Percentiles rank a stretch among this genome's conserved stretches.
These are phyloP conservation scores for Hippophae rhamnoides DNA, from an alignment of 306 rosid genomes.

Conservation along the genomic window DNA sequence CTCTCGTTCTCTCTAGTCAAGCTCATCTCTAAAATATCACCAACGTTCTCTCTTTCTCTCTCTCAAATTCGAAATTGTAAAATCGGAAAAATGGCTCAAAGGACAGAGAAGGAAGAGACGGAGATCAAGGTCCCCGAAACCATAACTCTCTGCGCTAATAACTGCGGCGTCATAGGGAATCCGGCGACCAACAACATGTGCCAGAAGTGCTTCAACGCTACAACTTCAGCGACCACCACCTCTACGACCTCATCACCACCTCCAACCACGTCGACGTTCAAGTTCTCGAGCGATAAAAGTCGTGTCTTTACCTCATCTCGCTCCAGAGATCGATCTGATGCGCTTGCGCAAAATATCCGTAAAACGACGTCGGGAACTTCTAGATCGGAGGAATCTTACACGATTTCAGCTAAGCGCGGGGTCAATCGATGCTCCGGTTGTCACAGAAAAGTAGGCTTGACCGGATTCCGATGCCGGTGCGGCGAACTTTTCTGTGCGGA, in stretches of 20 bases:
- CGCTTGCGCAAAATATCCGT: constrained; percentile 11
- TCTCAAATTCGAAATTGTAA: constrained; percentile 1
- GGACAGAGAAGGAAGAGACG: constrained; percentile 73
- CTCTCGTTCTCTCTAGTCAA: constrained; percentile 10
- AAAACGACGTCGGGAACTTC: constrained; percentile 18
- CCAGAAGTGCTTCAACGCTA: constrained; percentile 67
- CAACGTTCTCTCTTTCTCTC: background rate
- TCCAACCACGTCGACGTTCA: constrained; percentile 17
- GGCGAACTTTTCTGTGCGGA: constrained; percentile 82
- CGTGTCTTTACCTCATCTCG: constrained; percentile 31
- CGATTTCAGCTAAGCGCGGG: constrained; percentile 35
- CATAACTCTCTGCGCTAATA: constrained; percentile 57
- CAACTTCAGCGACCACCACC: constrained; percentile 19
- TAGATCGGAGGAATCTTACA: constrained; percentile 23
- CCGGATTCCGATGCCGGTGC: constrained; percentile 91
- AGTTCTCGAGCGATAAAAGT: constrained; percentile 39
- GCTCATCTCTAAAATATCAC: background rate
- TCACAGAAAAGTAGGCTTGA: constrained; percentile 63
- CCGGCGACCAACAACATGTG: constrained; percentile 84
- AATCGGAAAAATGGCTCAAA: constrained; percentile 49
- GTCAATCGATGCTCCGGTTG: constrained; percentile 88
- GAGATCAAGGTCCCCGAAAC: constrained; percentile 76
- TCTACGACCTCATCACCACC: constrained; percentile 9
- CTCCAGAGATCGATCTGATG: constrained; percentile 26
- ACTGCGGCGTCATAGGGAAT: constrained; percentile 76